Evolutionary conservation across 176 grass and related monocot genomes (phyloP), one percentile per base, ranked within the genome.

Genomic region (Zea luxurians): DNA sequence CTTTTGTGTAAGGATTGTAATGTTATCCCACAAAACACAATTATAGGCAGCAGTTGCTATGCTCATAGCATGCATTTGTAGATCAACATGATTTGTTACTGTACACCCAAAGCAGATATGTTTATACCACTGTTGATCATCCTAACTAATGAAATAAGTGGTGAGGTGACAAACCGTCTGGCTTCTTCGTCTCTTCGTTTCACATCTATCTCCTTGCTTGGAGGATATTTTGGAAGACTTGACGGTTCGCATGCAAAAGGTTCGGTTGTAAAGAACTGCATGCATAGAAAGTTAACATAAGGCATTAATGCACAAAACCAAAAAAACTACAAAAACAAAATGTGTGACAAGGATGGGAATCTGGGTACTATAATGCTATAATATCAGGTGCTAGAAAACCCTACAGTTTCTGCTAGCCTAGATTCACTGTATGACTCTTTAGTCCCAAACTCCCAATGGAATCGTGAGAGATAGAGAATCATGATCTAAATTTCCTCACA

Each of bases 121-220:
- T 58, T 1, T 61, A 61, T 40, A 27, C 40, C 9, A 13, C 13
- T 13, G n/a, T 46, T 18, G 1, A 71, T 44, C 5, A 38, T 80
- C 65, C 41, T 70, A 70, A 55, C 55, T 41, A 72, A 62, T 13
- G 10, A 71, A 71, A 81, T 16, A 37, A 44, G 77, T 71, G 15
- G 64, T 54, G 71, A 75, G 58, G 17, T 76, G 58, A 81, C 86
- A 90, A 84, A 93, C 91, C 85, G 88, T 93, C 88, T 88, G 21
- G 88, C 74, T 90, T 93, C 91, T 90, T 93, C 91, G 48, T 90
- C 91, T 86, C 91, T 82, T 84, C 84, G 67, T 80, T 93, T 93
- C 55, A 88, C 91, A 82, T 93, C 91, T 88, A 93, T 87, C 68
- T 93, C 91, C 75, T 93, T 93, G 88, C 85, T 90, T 71, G 91